Conservation (phyloP, 305 asterid genomes). For the Striga hermonthica region DNA sequence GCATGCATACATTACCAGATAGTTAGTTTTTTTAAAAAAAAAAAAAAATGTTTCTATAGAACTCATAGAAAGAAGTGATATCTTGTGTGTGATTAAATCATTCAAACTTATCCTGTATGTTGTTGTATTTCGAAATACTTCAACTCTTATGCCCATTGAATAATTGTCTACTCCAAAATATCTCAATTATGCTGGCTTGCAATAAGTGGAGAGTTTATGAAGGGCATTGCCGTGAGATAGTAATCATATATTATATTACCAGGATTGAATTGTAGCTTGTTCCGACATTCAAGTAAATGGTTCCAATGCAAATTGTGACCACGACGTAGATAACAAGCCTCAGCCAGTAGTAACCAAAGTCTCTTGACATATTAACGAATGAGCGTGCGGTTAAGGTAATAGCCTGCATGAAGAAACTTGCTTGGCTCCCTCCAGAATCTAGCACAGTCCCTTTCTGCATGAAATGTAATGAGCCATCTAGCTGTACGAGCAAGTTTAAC, state of each 20-base stretch:
- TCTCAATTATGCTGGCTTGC: neutral
- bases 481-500: neutral
- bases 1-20: too few species aligned
- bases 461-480: neutral
- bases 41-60: too few species aligned
- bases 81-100: too few species aligned
- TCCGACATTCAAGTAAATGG: constrained; percentile 89
- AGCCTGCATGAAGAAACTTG: constrained; percentile 94
- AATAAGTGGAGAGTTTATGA: neutral
- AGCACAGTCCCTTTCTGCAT: constrained; percentile 89
- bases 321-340: constrained; percentile 88
- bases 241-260: constrained; percentile 43
- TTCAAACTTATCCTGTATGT: too few species aligned
- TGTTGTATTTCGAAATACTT: too few species aligned
- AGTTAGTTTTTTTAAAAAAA: too few species aligned
- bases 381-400: constrained; percentile 84
- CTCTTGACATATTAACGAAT: constrained; percentile 92
- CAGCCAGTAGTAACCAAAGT: constrained; percentile 98
- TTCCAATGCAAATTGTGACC: constrained; percentile 92
- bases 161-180: too few species aligned
- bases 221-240: neutral
- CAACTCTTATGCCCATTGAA: too few species aligned
- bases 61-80: too few species aligned
- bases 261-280: constrained; percentile 86
- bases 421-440: constrained; percentile 96